phyloP scores from a whole-genome alignment of 805 yeast genomes.

The Candida boidinii region DNA sequence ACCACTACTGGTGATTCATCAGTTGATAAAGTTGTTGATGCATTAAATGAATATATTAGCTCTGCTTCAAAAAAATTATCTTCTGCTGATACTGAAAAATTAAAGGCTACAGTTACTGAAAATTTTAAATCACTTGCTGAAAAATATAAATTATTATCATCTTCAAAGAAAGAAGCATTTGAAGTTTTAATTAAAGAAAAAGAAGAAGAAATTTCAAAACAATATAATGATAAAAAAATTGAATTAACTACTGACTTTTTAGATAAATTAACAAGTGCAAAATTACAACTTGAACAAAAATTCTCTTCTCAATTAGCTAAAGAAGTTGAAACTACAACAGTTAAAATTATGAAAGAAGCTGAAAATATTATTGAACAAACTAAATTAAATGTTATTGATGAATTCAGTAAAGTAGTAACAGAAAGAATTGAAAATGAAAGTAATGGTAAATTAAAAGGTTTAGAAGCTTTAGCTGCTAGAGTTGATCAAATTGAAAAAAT shows the following conservation, averaged over 20 bases:
- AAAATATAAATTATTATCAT: conserved; percentile 13
- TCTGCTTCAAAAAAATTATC: conserved; percentile 17
- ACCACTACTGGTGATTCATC: conserved; percentile 21
- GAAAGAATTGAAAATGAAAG: conserved; percentile 66
- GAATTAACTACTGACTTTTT: conserved; percentile 51
- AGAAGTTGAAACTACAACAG: conserved; percentile 63
- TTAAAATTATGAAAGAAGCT: conserved; percentile 60
- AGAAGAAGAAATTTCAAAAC: conserved; percentile 21
- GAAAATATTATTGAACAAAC: conserved; percentile 63
- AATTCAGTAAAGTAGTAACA: conserved; percentile 49
- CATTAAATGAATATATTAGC: conserved; percentile 27
- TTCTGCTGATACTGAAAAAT: conserved; percentile 13
- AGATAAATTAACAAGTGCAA: conserved; percentile 53
- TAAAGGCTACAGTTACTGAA: conserved; percentile 14
- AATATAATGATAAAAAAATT: conserved; percentile 35
- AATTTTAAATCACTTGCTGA: conserved; percentile 12
- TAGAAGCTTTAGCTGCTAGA: conserved; percentile 49
- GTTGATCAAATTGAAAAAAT: conserved; percentile 49
- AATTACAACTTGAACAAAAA: conserved; percentile 48
- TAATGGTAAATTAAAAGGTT: conserved; percentile 64
- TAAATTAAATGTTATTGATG: conserved; percentile 60
- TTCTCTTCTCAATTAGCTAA: conserved; percentile 46
- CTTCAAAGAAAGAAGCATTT: conserved; percentile 14
- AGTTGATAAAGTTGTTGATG: conserved; percentile 25
- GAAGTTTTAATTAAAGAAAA: conserved; percentile 18